Percentiles rank a stretch among this genome's conserved stretches.
These are phyloP conservation scores for Rhizophora mangle DNA, from an alignment of 345 rosid genomes.

Conservation along the genomic window DNA sequence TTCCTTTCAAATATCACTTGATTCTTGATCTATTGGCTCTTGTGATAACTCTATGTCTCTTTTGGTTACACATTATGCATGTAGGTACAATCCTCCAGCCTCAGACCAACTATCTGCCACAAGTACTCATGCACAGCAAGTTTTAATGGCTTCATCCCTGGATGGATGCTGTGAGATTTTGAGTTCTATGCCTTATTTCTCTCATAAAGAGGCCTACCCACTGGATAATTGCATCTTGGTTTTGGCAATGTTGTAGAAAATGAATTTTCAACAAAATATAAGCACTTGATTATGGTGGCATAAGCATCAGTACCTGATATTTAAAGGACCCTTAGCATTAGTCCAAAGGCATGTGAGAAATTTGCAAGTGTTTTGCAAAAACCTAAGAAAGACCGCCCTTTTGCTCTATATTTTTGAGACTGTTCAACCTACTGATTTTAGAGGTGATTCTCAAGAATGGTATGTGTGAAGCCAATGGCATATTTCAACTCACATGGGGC, in stretches of 20 bases:
- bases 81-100: constrained; percentile 59
- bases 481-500: too few relatives aligned
- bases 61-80: constrained; percentile 8
- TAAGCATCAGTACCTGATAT: not conserved
- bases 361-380: constrained; percentile 13
- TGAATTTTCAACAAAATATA: constrained; percentile 27
- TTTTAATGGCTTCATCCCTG: constrained; percentile 63
- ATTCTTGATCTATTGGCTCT: not conserved
- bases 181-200: not conserved
- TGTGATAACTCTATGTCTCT: not conserved
- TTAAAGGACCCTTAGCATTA: too few relatives aligned
- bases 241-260: constrained; percentile 27
- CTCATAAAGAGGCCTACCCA: constrained; percentile 4
- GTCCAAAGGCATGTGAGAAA: constrained; percentile 8
- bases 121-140: constrained; percentile 56
- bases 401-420: not conserved
- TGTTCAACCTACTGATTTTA: too few relatives aligned
- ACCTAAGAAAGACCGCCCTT: not conserved
- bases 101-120: constrained; percentile 64
- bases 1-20: not conserved
- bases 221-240: constrained; percentile 18
- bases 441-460: too few relatives aligned
- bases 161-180: constrained; percentile 51
- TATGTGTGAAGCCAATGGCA: too few relatives aligned
- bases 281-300: not conserved